Evolutionary conservation across 768 basidiomycete genomes (phyloP).

Genomic region (Russula compacta): DNA sequence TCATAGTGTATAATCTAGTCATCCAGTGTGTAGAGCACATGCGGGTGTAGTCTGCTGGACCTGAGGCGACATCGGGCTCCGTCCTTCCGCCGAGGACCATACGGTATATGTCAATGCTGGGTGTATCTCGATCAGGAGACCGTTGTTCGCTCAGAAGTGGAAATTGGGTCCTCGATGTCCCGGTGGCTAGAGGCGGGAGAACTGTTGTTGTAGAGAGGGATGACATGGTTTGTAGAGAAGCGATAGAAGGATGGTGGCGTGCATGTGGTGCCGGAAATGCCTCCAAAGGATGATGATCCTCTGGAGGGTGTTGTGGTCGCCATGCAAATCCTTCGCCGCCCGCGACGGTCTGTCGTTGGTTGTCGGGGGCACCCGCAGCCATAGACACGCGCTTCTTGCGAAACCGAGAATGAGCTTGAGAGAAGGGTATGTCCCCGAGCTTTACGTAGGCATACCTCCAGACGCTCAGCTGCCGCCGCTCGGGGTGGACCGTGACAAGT

Average conservation of each 20-base stretch:
- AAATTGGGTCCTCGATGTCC: constrained; percentile 5
- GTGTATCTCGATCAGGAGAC: constrained; percentile 41
- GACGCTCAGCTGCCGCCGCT: constrained; percentile 44
- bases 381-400: constrained; percentile 33
- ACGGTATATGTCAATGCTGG: constrained; percentile 54
- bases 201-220: constrained; percentile 40
- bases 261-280: constrained; percentile 24
- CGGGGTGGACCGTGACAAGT: constrained; percentile 49
- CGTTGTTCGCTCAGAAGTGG: constrained; percentile 1
- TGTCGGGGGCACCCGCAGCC: constrained; percentile 13
- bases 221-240: constrained; percentile 44
- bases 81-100: constrained; percentile 51
- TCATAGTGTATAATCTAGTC: constrained; percentile 44
- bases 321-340: constrained; percentile 16
- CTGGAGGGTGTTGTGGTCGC: constrained; percentile 18
- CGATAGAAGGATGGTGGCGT: constrained; percentile 29
- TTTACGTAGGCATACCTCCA: constrained; percentile 69
- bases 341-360: constrained; percentile 21
- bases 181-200: constrained; percentile 29
- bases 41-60: constrained; percentile 47
- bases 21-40: constrained; percentile 73
- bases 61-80: constrained; percentile 34
- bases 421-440: constrained; percentile 44
- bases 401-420: constrained; percentile 27
- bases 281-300: constrained; percentile 29